Conservation (phyloP, 768 basidiomycete species). For the Trametes coccinea region DNA sequence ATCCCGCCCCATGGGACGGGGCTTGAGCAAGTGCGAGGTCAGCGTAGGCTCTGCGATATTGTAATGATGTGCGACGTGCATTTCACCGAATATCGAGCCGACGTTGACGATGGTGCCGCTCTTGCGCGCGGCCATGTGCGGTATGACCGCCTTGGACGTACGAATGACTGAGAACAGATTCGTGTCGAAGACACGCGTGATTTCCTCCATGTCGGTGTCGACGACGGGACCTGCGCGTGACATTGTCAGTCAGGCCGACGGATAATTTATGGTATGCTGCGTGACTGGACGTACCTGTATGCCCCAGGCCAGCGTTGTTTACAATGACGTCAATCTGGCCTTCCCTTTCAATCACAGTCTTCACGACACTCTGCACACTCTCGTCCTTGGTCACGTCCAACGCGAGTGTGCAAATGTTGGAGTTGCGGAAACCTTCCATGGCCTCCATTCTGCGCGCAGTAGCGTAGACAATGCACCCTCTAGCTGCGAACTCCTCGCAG, state of each 20-base stretch:
- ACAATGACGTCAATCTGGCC: slow-evolving; percentile 74
- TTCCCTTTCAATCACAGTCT: slow-evolving; percentile 50
- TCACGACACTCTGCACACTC: slow-evolving; percentile 49
- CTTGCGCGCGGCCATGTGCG: slow-evolving; percentile 66
- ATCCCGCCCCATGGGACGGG: slow-evolving; percentile 69
- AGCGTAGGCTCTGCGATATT: background rate
- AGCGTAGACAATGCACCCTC: slow-evolving; percentile 75
- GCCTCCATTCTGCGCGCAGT: slow-evolving; percentile 63
- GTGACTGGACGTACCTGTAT: slow-evolving; percentile 42
- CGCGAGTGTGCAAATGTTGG: slow-evolving; percentile 46
- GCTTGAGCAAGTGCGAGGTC: slow-evolving; percentile 34
- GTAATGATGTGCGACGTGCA: slow-evolving; percentile 41
- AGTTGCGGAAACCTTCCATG: slow-evolving; percentile 54
- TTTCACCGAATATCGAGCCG: slow-evolving; percentile 64
- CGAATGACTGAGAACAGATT: slow-evolving; percentile 70
- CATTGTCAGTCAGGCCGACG: too few relatives aligned
- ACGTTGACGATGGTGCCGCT: slow-evolving; percentile 73
- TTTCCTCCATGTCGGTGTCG: slow-evolving; percentile 57
- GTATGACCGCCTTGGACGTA: slow-evolving; percentile 60
- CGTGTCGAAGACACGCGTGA: slow-evolving; percentile 60
- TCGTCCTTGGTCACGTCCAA: slow-evolving; percentile 69
- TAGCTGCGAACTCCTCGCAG: slow-evolving; percentile 64
- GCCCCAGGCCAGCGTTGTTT: slow-evolving; percentile 65
- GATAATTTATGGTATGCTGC: too few relatives aligned
- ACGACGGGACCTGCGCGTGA: slow-evolving; percentile 40